These are phyloP conservation scores for Thymus mandschuricus DNA, from an alignment of 257 asterid genomes.

Conservation along the genomic window DNA sequence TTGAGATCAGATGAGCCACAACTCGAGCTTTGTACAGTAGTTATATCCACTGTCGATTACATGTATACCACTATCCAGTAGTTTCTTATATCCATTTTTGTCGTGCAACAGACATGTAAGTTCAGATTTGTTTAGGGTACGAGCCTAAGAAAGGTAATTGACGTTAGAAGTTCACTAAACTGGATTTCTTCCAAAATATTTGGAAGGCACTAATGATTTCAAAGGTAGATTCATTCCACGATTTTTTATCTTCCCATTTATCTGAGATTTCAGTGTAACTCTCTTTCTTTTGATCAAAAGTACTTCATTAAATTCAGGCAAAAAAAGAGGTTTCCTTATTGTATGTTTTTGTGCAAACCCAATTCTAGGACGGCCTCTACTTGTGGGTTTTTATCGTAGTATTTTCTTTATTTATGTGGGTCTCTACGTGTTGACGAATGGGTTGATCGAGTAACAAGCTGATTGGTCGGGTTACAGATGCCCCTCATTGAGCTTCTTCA, in stretches of 20 bases:
- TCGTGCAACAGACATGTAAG: background rate
- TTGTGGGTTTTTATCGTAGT: no score
- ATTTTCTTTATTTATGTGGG: no score
- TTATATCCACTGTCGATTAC: slow-evolving; percentile 20
- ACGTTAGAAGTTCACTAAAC: background rate
- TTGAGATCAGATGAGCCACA: background rate
- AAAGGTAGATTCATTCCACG: background rate
- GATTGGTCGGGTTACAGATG: no score
- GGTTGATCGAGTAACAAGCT: no score
- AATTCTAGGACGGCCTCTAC: no score
- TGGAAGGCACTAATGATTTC: background rate
- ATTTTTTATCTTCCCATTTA: background rate
- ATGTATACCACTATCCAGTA: slow-evolving; percentile 12
- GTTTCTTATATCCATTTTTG: slow-evolving; percentile 23
- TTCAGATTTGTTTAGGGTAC: slow-evolving; percentile 12
- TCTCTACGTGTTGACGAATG: no score
- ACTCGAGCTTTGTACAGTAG: slow-evolving; percentile 34
- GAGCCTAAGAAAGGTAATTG: background rate
- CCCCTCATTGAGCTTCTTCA: no score
- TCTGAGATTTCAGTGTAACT: no score
- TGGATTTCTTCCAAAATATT: background rate
- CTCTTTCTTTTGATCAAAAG: no score
- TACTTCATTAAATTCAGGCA: no score
- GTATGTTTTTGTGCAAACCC: no score
- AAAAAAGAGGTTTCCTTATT: no score